Percentiles rank a stretch among this genome's conserved stretches.
Conservation (phyloP, 179 eudicot species). For the Camellia oleifera region DNA sequence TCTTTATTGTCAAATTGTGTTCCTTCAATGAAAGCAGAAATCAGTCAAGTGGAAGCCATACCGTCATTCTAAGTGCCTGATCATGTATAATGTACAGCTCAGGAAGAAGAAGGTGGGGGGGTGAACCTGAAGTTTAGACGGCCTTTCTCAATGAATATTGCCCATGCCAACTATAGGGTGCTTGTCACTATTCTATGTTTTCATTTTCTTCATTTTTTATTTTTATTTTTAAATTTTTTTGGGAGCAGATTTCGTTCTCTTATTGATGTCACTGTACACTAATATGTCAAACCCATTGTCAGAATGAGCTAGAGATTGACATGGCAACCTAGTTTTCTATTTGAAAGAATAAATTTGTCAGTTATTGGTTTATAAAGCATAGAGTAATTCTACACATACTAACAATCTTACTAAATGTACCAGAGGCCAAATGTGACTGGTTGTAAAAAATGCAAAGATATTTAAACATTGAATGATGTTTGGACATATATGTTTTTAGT, state of each 20-base stretch:
- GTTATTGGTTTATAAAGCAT: neutral
- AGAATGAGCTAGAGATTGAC: neutral
- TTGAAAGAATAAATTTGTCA: neutral
- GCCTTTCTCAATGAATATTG: neutral
- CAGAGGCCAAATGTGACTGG: too few species aligned
- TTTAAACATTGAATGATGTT: too few species aligned
- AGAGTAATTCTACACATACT: too few species aligned
- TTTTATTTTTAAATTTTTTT: too few species aligned
- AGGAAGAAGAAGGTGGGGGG: too few species aligned
- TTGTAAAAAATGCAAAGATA: too few species aligned
- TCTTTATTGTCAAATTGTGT: slow-evolving; percentile 42
- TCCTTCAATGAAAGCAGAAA: slow-evolving; percentile 25
- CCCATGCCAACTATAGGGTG: neutral
- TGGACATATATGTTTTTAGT: too few species aligned
- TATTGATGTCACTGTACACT: too few species aligned
- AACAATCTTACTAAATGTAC: too few species aligned
- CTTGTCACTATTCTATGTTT: neutral
- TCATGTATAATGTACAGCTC: neutral
- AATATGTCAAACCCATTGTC: neutral
- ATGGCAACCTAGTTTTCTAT: slow-evolving; percentile 9
- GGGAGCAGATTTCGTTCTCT: too few species aligned
- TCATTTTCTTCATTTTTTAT: too few species aligned
- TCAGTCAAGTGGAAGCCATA: neutral
- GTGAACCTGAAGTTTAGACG: neutral
- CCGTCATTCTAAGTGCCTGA: neutral